Conservation (phyloP, 306 rosid genomes). For the Styphnolobium japonicum region DNA sequence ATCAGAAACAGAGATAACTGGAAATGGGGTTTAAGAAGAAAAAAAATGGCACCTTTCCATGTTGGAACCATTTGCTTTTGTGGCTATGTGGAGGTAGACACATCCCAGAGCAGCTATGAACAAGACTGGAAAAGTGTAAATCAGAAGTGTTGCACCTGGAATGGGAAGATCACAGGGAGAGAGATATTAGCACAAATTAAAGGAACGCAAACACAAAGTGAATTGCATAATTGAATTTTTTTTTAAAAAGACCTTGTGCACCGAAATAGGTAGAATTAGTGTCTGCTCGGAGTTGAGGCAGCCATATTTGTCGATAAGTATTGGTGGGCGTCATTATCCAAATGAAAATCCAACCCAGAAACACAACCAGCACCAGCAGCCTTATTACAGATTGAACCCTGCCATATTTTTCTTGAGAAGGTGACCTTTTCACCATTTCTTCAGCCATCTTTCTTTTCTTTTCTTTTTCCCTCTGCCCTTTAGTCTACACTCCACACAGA, state of each 20-base stretch:
- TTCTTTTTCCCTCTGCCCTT: background rate
- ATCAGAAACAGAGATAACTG: background rate
- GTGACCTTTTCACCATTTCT: slow-evolving; percentile 26
- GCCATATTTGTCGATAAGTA: slow-evolving; percentile 37
- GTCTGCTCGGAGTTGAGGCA: slow-evolving; percentile 21
- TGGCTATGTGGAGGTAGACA: slow-evolving; percentile 53
- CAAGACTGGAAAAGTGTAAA: slow-evolving; percentile 57
- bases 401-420: slow-evolving; percentile 23
- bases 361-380: slow-evolving; percentile 36
- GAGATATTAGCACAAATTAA: slow-evolving; percentile 18
- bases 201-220: background rate
- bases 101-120: slow-evolving; percentile 65
- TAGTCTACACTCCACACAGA: background rate
- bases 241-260: slow-evolving; percentile 44
- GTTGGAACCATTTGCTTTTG: slow-evolving; percentile 19
- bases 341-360: slow-evolving; percentile 45
- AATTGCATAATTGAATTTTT: slow-evolving; percentile 1
- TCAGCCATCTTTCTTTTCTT: slow-evolving; percentile 20
- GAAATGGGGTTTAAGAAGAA: background rate
- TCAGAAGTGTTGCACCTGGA: slow-evolving; percentile 47
- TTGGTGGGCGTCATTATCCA: slow-evolving; percentile 60
- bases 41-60: slow-evolving; percentile 17
- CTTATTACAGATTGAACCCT: slow-evolving; percentile 32
- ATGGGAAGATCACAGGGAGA: background rate
- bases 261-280: slow-evolving; percentile 51